Evolutionary conservation across 1,284 basidiomycete genomes (phyloP).

Genomic region (Trichosporon faecale): DNA sequence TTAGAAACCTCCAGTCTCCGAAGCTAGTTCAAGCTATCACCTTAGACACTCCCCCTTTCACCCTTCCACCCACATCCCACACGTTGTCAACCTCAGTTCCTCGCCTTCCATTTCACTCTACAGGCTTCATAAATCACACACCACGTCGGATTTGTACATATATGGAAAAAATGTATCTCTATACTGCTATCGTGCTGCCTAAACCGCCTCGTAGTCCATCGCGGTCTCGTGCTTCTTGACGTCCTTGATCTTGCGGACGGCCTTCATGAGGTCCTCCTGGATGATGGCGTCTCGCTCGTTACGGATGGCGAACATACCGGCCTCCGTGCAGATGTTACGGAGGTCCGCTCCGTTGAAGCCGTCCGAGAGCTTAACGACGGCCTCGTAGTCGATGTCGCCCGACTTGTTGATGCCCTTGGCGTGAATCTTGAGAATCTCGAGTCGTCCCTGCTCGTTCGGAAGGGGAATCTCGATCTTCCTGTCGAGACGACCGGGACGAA

Average conservation of each 20-base stretch:
- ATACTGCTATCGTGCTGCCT: constrained; percentile 2
- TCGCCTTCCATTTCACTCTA: neutral
- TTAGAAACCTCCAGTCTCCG: neutral
- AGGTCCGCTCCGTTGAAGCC: constrained; percentile 94
- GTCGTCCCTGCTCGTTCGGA: constrained; percentile 88
- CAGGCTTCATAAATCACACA: constrained; percentile 11
- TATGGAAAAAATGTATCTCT: constrained; percentile 13
- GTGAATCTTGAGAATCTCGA: constrained; percentile 98
- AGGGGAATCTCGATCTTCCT: constrained; percentile 98
- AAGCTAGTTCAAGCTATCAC: neutral
- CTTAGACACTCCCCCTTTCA: neutral
- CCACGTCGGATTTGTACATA: constrained; percentile 4
- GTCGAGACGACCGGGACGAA: constrained; percentile 93
- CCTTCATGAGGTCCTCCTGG: constrained; percentile 96
- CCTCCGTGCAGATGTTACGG: constrained; percentile 95
- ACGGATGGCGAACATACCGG: constrained; percentile 98
- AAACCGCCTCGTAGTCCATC: constrained; percentile 41
- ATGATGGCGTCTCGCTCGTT: constrained; percentile 88
- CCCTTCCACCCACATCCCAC: neutral
- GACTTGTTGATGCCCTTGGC: constrained; percentile 90
- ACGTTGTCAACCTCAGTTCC: neutral
- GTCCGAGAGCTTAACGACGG: constrained; percentile 94
- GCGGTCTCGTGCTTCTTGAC: constrained; percentile 86
- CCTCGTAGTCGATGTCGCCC: constrained; percentile 93
- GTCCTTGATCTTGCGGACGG: constrained; percentile 92